Evolutionary conservation across 768 basidiomycete genomes (phyloP), one percentile per base, ranked within the genome.

Genomic region (Mycena chlorophos): DNA sequence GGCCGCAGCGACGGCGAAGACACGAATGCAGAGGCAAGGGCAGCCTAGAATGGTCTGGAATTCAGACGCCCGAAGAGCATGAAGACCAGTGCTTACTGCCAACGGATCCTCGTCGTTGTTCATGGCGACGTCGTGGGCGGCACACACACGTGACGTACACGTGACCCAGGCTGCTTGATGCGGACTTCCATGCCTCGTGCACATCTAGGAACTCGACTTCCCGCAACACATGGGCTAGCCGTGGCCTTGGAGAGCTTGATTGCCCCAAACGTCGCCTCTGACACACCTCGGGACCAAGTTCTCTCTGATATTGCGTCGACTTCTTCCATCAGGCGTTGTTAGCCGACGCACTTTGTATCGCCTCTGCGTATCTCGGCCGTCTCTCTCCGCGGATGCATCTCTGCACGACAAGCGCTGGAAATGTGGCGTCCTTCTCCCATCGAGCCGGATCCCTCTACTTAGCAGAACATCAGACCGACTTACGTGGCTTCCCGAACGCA

Each of bases 1-100:
- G 55, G 61, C 29, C 55, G 64, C 50, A 57, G 64, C 28, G 63
- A 62, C 25, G 68, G 65, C 16, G 71, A 66, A 4, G 65, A 62
- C 8, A 64, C 54, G 58, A 73, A 73, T 6, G 72, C 68, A 47
- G 69, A 64, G 23, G 66, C 64, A 48, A 75, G 64, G 28, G 69
- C 73, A 25, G 69, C 63, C 74, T 75, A 51, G 31, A 34, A 28
- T 37, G 49, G 43, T 30, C 55, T 20, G 58, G 52, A 48, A 29
- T 38, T 31, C 42, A 49, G n/a, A n/a, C n/a, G n/a, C n/a, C 50
- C 22, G 43, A n/a, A 45, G 52, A 19, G 26, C 37, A 16, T 51
- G 53, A 6, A 31, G 25, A 49, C n/a, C 49, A 38, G 5, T 3
- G 27, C 59, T 6, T 56, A 73, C 73, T 63, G 71, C 69, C 54